phyloP scores from a whole-genome alignment of 768 basidiomycete species.

The Mycena maculata region DNA sequence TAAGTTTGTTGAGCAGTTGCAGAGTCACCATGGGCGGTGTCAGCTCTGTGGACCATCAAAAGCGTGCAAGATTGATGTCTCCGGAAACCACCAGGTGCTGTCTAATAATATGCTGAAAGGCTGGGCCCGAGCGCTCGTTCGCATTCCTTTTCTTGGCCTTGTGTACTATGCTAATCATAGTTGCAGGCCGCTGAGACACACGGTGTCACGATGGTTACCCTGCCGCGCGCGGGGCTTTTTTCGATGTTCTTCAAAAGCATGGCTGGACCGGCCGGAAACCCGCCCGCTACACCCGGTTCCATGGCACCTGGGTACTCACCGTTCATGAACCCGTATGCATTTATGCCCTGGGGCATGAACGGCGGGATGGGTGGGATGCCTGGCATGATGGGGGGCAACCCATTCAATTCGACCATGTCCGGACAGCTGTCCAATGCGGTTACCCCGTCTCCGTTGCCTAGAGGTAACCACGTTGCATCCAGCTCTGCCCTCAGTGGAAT shows the following conservation, averaged over 20 bases:
- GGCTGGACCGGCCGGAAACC: not conserved
- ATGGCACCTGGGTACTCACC: not conserved
- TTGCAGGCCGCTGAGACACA: constrained; percentile 16
- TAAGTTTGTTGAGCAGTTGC: not conserved
- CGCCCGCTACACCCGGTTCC: not conserved
- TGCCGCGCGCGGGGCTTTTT: constrained; percentile 13
- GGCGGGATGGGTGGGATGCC: constrained; percentile 1
- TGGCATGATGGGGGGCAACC: not conserved
- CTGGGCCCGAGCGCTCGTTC: constrained; percentile 6
- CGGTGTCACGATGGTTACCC: constrained; percentile 13
- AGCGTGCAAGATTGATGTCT: constrained; percentile 7
- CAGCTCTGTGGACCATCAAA: constrained; percentile 17
- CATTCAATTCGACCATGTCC: not conserved
- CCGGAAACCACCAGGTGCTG: not conserved
- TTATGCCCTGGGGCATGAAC: not conserved
- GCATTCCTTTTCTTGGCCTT: not conserved
- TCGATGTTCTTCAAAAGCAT: constrained; percentile 5
- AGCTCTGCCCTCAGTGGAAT: not conserved
- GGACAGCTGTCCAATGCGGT: not conserved
- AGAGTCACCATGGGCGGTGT: not conserved
- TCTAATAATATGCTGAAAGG: not conserved
- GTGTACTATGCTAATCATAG: not conserved
- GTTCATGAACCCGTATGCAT: not conserved
- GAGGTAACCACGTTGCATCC: not conserved
- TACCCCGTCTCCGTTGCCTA: not conserved